These are phyloP conservation scores for Nevesoporus exiguus DNA, from an alignment of 768 basidiomycete species.

Conservation along the genomic window DNA sequence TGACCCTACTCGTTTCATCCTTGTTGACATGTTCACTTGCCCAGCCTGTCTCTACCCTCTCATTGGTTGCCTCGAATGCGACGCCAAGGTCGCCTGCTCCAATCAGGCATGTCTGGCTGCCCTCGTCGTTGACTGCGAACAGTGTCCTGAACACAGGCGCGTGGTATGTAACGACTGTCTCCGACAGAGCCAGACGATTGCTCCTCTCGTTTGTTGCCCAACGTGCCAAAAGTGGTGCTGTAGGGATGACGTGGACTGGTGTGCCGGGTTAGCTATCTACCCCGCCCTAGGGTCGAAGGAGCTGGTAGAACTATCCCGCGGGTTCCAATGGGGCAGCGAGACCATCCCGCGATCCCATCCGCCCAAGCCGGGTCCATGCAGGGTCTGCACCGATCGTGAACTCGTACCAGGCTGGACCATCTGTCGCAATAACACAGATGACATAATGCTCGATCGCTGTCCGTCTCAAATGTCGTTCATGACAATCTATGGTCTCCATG, in stretches of 20 bases:
- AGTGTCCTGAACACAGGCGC: slow-evolving; percentile 2
- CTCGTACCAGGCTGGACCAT: background rate
- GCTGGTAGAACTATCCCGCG: background rate
- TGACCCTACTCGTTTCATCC: slow-evolving; percentile 1
- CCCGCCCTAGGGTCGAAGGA: slow-evolving; percentile 9
- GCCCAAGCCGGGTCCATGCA: slow-evolving; percentile 11
- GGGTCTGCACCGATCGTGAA: background rate
- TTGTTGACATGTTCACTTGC: slow-evolving; percentile 13
- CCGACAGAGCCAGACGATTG: background rate
- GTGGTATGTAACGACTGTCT: slow-evolving; percentile 10
- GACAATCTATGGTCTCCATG: background rate
- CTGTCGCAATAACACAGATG: background rate
- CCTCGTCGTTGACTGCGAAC: background rate
- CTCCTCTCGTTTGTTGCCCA: slow-evolving; percentile 9
- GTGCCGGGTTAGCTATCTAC: slow-evolving; percentile 8
- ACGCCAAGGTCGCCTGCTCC: slow-evolving; percentile 4
- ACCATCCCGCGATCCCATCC: slow-evolving; percentile 15
- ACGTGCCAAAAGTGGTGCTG: slow-evolving; percentile 11
- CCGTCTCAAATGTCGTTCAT: slow-evolving; percentile 6
- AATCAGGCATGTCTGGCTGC: background rate
- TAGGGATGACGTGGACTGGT: slow-evolving; percentile 14
- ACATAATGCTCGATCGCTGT: background rate
- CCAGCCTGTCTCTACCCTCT: slow-evolving; percentile 3
- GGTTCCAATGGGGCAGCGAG: slow-evolving; percentile 5
- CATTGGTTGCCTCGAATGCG: slow-evolving; percentile 7